A percentile compares a stretch with the other conserved stretches of the same genome.
phyloP scores from a whole-genome alignment of 2,329 filamentous ascomycete species.

The Fusarium sp. region DNA sequence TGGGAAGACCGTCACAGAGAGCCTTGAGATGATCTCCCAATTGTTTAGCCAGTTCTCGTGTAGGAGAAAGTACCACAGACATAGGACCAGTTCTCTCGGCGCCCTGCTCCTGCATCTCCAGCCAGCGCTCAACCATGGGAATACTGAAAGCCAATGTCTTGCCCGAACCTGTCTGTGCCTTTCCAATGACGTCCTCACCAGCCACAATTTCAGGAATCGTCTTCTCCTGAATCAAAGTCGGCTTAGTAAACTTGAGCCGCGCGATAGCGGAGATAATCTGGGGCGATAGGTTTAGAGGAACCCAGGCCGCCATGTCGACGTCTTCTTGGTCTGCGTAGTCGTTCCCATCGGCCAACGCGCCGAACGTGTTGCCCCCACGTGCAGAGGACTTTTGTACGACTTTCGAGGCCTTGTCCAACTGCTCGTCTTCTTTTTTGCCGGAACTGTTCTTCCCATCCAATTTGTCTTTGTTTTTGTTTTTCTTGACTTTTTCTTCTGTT shows the following conservation, averaged over 20 bases:
- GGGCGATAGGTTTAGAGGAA: constrained; percentile 77
- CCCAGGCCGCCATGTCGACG: constrained; percentile 82
- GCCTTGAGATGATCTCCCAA: constrained; percentile 84
- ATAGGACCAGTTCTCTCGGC: constrained; percentile 62
- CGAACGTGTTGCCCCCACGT: constrained; percentile 63
- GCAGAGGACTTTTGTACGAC: constrained; percentile 54
- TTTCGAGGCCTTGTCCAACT: constrained; percentile 54
- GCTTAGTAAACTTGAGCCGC: constrained; percentile 81
- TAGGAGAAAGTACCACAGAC: constrained; percentile 89
- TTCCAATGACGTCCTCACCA: constrained; percentile 93
- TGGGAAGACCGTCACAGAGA: constrained; percentile 73
- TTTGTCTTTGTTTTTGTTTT: constrained; percentile 48
- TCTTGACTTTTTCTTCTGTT: constrained; percentile 40
- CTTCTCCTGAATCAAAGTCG: constrained; percentile 83
- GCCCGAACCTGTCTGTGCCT: constrained; percentile 94
- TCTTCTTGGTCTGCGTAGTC: constrained; percentile 69
- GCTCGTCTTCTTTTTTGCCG: constrained; percentile 45
- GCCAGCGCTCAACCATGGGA: constrained; percentile 87
- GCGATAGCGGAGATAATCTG: constrained; percentile 79
- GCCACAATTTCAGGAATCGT: constrained; percentile 85
- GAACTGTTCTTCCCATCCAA: constrained; percentile 47
- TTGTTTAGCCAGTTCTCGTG: constrained; percentile 93
- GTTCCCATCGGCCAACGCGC: constrained; percentile 65
- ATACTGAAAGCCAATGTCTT: constrained; percentile 97
- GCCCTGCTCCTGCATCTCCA: constrained; percentile 63